Evolutionary conservation across 495 filamentous ascomycete species (phyloP), one percentile per base, ranked within the genome.

Genomic region (Haplographium delicatum): DNA sequence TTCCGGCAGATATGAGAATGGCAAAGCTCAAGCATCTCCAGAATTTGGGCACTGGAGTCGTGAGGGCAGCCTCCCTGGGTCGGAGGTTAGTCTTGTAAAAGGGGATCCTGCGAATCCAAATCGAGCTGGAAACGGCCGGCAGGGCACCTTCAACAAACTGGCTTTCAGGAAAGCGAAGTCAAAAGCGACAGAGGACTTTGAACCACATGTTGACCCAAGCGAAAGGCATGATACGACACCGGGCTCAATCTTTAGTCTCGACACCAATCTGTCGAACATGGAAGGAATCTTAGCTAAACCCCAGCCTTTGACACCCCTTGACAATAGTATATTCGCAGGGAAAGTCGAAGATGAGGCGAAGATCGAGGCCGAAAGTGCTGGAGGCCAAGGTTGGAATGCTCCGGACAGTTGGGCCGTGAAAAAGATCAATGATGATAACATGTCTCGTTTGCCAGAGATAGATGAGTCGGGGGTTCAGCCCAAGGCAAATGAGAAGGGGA

Each of bases 371-470:
- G 60, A 56, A 31, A 69, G 66, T 47, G 71, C 68, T 8, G 72
- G 70, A 10, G 59, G 51, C 37, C 71, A 72, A 3, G 73, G 75
- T 5, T 96, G 91, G 91, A 83, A 89, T 65, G 89, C 89, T 2
- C 91, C 91, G 9, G 91, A 96, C 63, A 93, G 88, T 65, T 96
- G 91, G 91, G 86, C 85, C 27, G 89, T 95, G 27, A 87, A 83
- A 53, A 81, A 76, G 50, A 71, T 72, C 23, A 70, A 72, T 9
- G 79, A 90, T 40, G 88, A 91, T 40, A 79, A 82, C 58, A 68
- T 78, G 28, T 58, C 68, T 15, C 67, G 74, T 15, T 54, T 83
- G 8, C 65, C 64, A n/a, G 84, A 88, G 42, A 78, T 84, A 35
- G 78, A 79, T 47, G 76, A 83, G 20, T 62, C 65, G 44, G 74